These are phyloP conservation scores for Xerocomellus intermedius DNA, from an alignment of 768 basidiomycete genomes.

Conservation along the genomic window DNA sequence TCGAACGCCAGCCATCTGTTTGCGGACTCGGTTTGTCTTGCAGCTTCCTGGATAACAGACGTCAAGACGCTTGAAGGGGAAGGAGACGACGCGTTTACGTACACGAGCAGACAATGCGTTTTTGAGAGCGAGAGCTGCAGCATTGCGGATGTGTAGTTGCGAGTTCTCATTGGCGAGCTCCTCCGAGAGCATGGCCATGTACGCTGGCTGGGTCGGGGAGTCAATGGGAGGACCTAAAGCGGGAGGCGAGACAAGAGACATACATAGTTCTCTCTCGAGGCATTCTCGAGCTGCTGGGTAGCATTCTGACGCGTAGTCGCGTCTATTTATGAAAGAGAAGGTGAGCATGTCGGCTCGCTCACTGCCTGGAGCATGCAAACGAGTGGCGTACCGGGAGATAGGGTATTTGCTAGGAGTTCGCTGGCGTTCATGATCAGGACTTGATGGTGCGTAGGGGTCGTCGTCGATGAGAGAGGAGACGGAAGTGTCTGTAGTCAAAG, in stretches of 20 bases:
- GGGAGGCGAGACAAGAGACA: conserved; percentile 42
- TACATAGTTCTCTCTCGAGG: conserved; percentile 87
- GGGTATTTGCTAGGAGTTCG: conserved; percentile 87
- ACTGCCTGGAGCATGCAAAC: conserved; percentile 29
- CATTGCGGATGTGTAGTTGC: conserved; percentile 77
- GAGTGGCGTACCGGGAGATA: conserved; percentile 74
- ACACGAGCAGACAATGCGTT: conserved; percentile 91
- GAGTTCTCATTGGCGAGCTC: conserved; percentile 79
- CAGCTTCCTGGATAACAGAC: conserved; percentile 53
- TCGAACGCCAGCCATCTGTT: conserved; percentile 82
- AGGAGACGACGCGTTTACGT: conserved; percentile 38
- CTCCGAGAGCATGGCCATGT: conserved; percentile 86
- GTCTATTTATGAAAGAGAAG: conserved; percentile 50
- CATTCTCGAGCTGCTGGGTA: conserved; percentile 83
- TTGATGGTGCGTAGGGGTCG: conserved; percentile 22
- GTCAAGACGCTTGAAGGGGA: conserved; percentile 17
- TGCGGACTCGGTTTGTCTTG: conserved; percentile 73
- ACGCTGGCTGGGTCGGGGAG: conserved; percentile 64
- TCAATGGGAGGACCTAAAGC: conserved; percentile 6
- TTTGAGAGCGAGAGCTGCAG: conserved; percentile 96
- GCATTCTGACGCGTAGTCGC: conserved; percentile 89
- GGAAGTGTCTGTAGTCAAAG: conserved; percentile 14
- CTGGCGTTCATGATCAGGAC: conserved; percentile 78
- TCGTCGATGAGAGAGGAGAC: conserved; percentile 19
- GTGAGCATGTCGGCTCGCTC: conserved; percentile 30